Evolutionary conservation across 306 rosid genomes (phyloP), one percentile per base, ranked within the genome.

Genomic region (Astragalus membranaceus): DNA sequence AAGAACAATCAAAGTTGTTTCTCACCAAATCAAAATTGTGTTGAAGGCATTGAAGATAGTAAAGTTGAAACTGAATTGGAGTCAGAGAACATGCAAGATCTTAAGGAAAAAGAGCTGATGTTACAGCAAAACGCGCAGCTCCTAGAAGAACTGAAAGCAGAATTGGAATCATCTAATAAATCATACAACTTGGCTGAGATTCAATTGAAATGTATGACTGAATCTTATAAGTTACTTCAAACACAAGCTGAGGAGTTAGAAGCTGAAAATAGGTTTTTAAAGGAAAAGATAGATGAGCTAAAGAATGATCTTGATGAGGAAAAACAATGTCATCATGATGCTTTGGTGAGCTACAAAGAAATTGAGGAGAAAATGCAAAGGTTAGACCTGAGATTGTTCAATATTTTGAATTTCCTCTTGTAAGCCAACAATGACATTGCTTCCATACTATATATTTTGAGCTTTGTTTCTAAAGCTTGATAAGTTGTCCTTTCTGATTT

Each of bases 141-240:
- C 75, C 84, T 92, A 15, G 84, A 78, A 67, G 96, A 92, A 42
- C 81, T 79, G 67, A 81, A 86, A 76, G 76, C 73, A 74, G 90
- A 89, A 17, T 83, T 89, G 72, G 78, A 75, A n/a, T 84, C 84
- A 57, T 91, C 89, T 64, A 83, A 84, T 30, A 80, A 81, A 55
- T 83, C 96, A 62, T 81, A 83, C 73, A 83, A 84, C 77, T 71
- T 90, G 64, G 70, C 87, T 56, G 98, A 93, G 79, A 90, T 95
- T 23, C 95, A 88, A 86, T 83, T 93, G 70, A 93, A 84, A 83
- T 93, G 98, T 57, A 93, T 88, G 96, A 90, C 93, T 35, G 97
- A 93, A 52, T 88, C 97, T 20, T 90, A 93, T 62, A 79, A 95
- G 79, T 85, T 93, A 55, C 96, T 90, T 75, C 88, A 93, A 81